These are phyloP conservation scores for Smallanthus sonchifolius DNA, from an alignment of 129 eudicot genomes.

Conservation along the genomic window DNA sequence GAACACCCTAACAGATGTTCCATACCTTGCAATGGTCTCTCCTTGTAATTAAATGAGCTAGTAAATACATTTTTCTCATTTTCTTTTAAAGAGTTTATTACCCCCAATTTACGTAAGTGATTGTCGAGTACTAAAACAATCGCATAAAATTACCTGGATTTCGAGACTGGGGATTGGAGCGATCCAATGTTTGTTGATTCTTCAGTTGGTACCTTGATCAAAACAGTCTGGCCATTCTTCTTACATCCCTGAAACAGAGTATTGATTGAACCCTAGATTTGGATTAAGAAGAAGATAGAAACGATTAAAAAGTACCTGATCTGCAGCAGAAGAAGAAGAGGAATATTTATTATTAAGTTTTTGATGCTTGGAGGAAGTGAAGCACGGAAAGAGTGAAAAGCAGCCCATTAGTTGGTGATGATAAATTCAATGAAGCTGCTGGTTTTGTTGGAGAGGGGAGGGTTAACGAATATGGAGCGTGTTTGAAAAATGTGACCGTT, in stretches of 20 bases:
- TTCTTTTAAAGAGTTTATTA: too few species aligned
- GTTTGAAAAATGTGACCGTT: slow-evolving; percentile 64
- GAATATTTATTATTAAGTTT: slow-evolving; percentile 19
- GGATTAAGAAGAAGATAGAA: background rate
- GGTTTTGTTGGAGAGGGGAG: slow-evolving; percentile 10
- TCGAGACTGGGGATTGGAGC: slow-evolving; percentile 13
- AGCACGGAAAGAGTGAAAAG: slow-evolving; percentile 44
- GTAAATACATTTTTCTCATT: too few species aligned
- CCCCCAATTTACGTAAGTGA: too few species aligned
- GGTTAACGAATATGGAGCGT: background rate
- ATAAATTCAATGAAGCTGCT: slow-evolving; percentile 16
- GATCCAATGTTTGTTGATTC: slow-evolving; percentile 20
- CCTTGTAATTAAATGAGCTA: too few species aligned
- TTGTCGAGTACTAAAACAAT: background rate
- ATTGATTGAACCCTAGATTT: background rate
- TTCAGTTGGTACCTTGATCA: slow-evolving; percentile 22
- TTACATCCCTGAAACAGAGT: slow-evolving; percentile 21
- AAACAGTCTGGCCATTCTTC: slow-evolving; percentile 15
- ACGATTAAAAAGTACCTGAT: slow-evolving; percentile 26
- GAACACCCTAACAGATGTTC: too few species aligned
- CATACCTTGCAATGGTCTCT: too few species aligned
- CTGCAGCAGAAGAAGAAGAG: background rate
- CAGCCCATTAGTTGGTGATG: slow-evolving; percentile 43
- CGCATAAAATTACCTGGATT: slow-evolving; percentile 33
- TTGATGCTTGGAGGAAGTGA: slow-evolving; percentile 30